phyloP scores from a whole-genome alignment of 805 yeast species.

The Ogataea henricii region DNA sequence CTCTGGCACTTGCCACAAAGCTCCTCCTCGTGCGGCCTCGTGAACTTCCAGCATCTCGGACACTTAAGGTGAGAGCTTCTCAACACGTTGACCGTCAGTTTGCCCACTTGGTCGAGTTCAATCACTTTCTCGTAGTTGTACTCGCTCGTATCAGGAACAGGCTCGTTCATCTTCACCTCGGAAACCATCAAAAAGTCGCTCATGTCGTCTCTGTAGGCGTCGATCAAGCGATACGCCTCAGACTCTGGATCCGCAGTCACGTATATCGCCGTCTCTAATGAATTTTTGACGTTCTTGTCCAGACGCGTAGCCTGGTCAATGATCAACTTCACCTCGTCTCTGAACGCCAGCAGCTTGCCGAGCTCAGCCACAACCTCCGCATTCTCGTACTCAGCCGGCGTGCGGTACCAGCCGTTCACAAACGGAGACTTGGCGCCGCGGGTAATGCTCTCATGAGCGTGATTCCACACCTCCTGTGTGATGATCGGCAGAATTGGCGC shows the following conservation, averaged over 20 bases:
- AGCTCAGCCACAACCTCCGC: conserved; percentile 45
- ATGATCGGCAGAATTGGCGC: conserved; percentile 83
- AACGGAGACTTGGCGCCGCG: conserved; percentile 45
- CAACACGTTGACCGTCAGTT: conserved; percentile 40
- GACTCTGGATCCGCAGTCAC: conserved; percentile 26
- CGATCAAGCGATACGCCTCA: conserved; percentile 19
- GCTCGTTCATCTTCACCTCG: conserved; percentile 41
- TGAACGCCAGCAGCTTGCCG: conserved; percentile 45
- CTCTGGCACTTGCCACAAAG: conserved; percentile 68
- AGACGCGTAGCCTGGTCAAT: conserved; percentile 59
- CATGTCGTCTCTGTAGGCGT: conserved; percentile 44
- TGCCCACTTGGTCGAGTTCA: conserved; percentile 31
- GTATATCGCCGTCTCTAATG: conserved; percentile 58
- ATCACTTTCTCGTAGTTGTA: conserved; percentile 35
- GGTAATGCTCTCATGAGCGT: conserved; percentile 41
- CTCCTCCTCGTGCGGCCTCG: conserved; percentile 48
- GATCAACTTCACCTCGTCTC: conserved; percentile 49
- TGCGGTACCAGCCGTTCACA: conserved; percentile 44
- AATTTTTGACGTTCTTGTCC: conserved; percentile 52
- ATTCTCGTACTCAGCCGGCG: conserved; percentile 40
- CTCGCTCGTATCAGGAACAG: conserved; percentile 3
- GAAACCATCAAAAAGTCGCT: conserved; percentile 68
- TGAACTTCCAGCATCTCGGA: conserved; percentile 92
- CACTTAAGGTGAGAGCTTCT: conserved; percentile 56
- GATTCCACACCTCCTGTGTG: conserved; percentile 87